Conservation (phyloP, 208 protist species). For the Leishmania major region DNA sequence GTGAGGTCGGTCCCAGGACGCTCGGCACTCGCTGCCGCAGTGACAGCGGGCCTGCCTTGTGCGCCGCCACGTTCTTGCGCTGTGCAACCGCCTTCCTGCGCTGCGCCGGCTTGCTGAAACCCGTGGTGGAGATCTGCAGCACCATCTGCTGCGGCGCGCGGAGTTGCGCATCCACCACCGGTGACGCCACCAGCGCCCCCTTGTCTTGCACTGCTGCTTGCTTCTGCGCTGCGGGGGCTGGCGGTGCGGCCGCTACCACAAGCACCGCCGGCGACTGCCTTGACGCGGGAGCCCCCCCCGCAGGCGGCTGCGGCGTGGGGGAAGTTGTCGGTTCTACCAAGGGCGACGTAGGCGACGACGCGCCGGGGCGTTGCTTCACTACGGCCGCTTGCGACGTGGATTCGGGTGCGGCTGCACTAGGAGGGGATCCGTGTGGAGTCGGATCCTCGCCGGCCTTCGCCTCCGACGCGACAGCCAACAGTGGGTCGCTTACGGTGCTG, state of each 20-base stretch:
- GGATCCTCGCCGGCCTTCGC: constrained; percentile 13
- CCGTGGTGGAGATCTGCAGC: constrained; percentile 28
- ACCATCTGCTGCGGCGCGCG: constrained; percentile 25
- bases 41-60: background rate
- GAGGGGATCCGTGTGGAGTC: constrained; percentile 5
- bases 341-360: background rate
- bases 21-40: constrained; percentile 20
- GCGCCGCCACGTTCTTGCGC: background rate
- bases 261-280: background rate
- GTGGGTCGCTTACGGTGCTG: background rate
- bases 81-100: constrained; percentile 14
- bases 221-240: background rate
- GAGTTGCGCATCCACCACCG: constrained; percentile 2
- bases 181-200: background rate
- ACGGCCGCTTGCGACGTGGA: background rate
- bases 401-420: background rate
- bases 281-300: background rate
- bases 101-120: constrained; percentile 17
- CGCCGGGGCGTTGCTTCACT: constrained; percentile 6
- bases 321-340: background rate
- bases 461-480: background rate
- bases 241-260: background rate
- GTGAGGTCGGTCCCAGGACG: background rate
- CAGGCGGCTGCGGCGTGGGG: background rate
- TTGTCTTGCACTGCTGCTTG: background rate